A percentile compares a stretch with the other conserved stretches of the same genome.
These are phyloP conservation scores for Linum usitatissimum DNA, from an alignment of 345 rosid genomes.

Conservation along the genomic window DNA sequence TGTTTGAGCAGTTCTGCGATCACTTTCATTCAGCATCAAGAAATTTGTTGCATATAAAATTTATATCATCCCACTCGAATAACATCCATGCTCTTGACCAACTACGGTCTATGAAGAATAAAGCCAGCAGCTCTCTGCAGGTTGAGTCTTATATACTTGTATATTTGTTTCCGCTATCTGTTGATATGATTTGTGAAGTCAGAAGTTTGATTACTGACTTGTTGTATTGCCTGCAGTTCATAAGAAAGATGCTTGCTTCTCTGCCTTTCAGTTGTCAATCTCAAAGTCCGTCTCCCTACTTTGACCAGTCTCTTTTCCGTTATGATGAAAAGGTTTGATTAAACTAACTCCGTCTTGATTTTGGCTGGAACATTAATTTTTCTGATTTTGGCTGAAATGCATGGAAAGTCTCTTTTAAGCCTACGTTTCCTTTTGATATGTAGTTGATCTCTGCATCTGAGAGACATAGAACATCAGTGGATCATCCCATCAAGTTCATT, in stretches of 20 bases:
- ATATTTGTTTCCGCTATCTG: background rate
- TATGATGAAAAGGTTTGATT: conserved; percentile 81
- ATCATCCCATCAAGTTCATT: conserved; percentile 80
- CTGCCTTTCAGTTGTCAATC: conserved; percentile 85
- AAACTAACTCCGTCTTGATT: conserved; percentile 1
- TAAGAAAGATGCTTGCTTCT: conserved; percentile 74
- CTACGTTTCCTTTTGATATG: conserved; percentile 4
- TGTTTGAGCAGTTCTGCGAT: conserved; percentile 77
- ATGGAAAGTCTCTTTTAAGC: background rate
- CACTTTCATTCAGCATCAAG: conserved; percentile 63
- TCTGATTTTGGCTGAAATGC: no score
- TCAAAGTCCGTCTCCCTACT: conserved; percentile 94
- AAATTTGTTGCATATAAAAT: conserved; percentile 53
- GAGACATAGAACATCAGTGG: conserved; percentile 58
- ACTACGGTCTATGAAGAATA: conserved; percentile 49
- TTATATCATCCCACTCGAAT: conserved; percentile 82
- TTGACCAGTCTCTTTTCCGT: conserved; percentile 87
- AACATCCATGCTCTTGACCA: conserved; percentile 69
- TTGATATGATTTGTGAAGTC: background rate
- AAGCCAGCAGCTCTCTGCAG: conserved; percentile 52
- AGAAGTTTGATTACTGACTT: no score
- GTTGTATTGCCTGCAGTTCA: conserved; percentile 43
- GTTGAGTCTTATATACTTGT: conserved; percentile 20
- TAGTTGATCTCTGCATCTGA: conserved; percentile 83
- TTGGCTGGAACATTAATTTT: no score